Evolutionary conservation across 495 filamentous ascomycete genomes (phyloP).

Genomic region (Elaphomyces granulatus): DNA sequence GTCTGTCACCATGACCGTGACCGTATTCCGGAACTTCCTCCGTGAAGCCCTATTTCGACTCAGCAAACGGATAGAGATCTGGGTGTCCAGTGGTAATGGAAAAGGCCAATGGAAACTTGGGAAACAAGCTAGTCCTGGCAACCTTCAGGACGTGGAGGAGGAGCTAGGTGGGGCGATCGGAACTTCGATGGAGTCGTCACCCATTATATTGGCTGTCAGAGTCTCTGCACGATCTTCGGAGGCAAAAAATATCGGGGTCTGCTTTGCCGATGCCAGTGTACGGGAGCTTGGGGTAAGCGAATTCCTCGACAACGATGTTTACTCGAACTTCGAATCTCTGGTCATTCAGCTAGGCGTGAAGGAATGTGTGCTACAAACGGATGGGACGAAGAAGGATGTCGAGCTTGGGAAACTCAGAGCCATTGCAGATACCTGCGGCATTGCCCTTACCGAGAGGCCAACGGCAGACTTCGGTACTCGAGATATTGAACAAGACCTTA

Average conservation of each 20-base stretch:
- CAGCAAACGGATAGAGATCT: constrained; percentile 84
- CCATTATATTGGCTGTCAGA: constrained; percentile 90
- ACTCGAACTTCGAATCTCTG: constrained; percentile 93
- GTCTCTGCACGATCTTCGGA: constrained; percentile 75
- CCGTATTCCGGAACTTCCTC: constrained; percentile 90
- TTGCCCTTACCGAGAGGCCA: constrained; percentile 70
- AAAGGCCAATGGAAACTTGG: constrained; percentile 80
- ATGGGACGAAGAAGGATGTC: constrained; percentile 66
- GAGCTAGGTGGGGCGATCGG: constrained; percentile 56
- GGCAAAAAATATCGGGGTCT: constrained; percentile 78
- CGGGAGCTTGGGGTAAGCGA: constrained; percentile 93
- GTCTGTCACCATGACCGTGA: constrained; percentile 86
- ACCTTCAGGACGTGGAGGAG: constrained; percentile 94
- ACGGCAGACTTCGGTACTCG: constrained; percentile 67
- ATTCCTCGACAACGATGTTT: constrained; percentile 95
- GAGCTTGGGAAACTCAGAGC: constrained; percentile 77
- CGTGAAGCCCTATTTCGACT: constrained; percentile 85
- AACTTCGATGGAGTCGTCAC: constrained; percentile 63
- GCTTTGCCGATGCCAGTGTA: constrained; percentile 96
- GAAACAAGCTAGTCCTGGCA: constrained; percentile 90
- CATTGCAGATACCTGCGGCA: constrained; percentile 83
- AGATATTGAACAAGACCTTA: constrained; percentile 94
- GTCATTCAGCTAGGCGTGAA: constrained; percentile 93
- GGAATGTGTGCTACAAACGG: constrained; percentile 73
- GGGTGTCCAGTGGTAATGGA: constrained; percentile 45